phyloP scores from a whole-genome alignment of 2,329 filamentous ascomycete genomes.

The Colletotrichum sp. region DNA sequence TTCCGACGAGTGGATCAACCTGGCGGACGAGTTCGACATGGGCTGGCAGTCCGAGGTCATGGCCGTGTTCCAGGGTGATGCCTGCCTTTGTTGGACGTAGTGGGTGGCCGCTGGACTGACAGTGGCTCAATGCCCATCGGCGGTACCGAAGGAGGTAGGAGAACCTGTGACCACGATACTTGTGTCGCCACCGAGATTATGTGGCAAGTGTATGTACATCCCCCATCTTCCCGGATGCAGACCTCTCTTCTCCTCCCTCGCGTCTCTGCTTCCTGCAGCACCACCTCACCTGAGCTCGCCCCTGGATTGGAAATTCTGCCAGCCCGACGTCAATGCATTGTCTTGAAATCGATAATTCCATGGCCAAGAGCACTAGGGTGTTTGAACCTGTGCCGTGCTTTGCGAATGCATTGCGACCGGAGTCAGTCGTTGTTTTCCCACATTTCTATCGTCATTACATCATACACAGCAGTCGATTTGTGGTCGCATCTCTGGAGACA shows the following conservation, averaged over 20 bases:
- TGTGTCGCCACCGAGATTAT: neutral
- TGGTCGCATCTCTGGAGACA: neutral
- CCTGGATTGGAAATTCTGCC: neutral
- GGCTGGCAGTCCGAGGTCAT: too few relatives aligned
- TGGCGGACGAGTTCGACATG: too few relatives aligned
- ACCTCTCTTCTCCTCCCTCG: neutral
- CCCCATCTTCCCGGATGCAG: neutral
- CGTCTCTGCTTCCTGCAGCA: neutral
- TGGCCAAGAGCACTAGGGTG: neutral
- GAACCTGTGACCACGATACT: neutral
- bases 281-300: neutral
- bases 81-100: neutral
- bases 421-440: neutral
- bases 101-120: neutral
- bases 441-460: neutral
- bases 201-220: neutral
- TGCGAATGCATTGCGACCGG: neutral
- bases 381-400: neutral
- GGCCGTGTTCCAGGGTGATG: too few relatives aligned
- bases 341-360: neutral
- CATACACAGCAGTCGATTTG: neutral
- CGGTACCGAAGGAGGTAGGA: constrained; percentile 3
- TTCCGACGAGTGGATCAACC: too few relatives aligned
- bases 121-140: neutral
- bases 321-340: neutral